Percentiles rank a stretch among this genome's conserved stretches.
Conservation (phyloP, 169 alveolate genomes). For the Eimeria necatrix region DNA sequence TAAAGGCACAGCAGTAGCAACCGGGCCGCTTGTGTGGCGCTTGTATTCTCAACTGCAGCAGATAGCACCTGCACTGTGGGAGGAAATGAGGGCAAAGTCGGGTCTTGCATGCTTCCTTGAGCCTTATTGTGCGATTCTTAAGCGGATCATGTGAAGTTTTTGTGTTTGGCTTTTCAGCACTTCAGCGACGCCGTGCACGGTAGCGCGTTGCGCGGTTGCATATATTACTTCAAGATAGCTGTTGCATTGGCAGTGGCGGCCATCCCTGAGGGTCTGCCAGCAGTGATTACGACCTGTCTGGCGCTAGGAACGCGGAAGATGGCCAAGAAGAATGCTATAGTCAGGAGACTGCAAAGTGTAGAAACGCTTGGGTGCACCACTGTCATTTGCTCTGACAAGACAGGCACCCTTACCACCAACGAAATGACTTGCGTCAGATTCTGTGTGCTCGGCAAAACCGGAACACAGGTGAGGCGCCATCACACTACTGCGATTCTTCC, state of each 20-base stretch:
- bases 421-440: slow-evolving; percentile 95
- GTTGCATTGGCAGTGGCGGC: slow-evolving; percentile 99
- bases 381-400: slow-evolving; percentile 99
- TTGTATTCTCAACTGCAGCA: too few species aligned
- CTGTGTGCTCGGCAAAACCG: slow-evolving; percentile 72
- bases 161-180: slow-evolving; percentile 84
- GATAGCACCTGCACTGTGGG: too few species aligned
- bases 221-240: slow-evolving; percentile 98
- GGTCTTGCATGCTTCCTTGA: too few species aligned
- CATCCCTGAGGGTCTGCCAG: slow-evolving; percentile 99
- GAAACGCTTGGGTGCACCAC: slow-evolving; percentile 99
- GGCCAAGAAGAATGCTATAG: slow-evolving; percentile 96
- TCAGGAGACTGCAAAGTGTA: slow-evolving; percentile 97
- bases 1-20: too few species aligned
- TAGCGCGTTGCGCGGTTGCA: slow-evolving; percentile 95
- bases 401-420: slow-evolving; percentile 99
- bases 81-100: too few species aligned
- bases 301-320: slow-evolving; percentile 98
- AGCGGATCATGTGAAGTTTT: neutral
- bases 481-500: neutral
- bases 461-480: slow-evolving; percentile 36
- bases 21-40: too few species aligned
- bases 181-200: slow-evolving; percentile 99
- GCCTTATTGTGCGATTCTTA: too few species aligned
- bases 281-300: slow-evolving; percentile 99